phyloP scores from a whole-genome alignment of 306 rosid species.

The Prunus persica region Prunus_persica_NCBIv2 NC_034014.1:26336001-26336500 shows the following conservation, averaged over 20 bases:
- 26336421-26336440: accelerated
- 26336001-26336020: slow-evolving; percentile 37
- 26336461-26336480: neutral
- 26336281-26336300: too few species aligned
- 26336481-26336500: neutral
- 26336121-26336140: neutral
- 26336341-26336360: too few species aligned
- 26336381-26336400: neutral
- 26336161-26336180: neutral
- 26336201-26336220: neutral
- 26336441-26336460: neutral
- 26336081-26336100: neutral
- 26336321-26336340: too few species aligned
- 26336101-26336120: neutral
- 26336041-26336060: neutral
- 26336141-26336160: neutral
- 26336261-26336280: too few species aligned
- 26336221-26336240: neutral
- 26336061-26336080: neutral
- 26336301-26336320: too few species aligned
- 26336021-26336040: slow-evolving; percentile 3
- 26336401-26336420: neutral
- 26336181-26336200: neutral
- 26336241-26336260: neutral
- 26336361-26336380: too few species aligned